Evolutionary conservation across 176 grass and related monocot genomes (phyloP), one percentile per base, ranked within the genome.

Genomic region (Ensete glaucum): DNA sequence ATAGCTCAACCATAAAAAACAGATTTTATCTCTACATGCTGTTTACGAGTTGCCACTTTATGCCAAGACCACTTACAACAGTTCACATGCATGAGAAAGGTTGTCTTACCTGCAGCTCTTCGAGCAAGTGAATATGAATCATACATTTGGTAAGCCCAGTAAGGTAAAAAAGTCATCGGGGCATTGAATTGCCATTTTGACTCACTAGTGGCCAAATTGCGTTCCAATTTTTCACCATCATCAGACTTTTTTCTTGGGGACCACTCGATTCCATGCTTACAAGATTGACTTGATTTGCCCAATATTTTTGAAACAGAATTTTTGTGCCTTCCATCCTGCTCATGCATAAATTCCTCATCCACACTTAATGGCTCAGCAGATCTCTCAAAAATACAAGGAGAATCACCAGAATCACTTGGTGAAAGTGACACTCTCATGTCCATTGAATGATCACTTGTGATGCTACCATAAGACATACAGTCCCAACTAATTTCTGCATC

Each of bases 81-180:
- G 24, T 65, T 9, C 21, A 65, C 63, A 25, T n/a, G 23, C 23
- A 68, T 27, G 69, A 78, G 17, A 15, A 56, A 10, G 9, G 50
- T 43, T 65, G 53, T 14, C 76, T 20, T 93, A 98, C 95, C 90
- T 83, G 90, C 90, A 77, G 78, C 95, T 49, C 78, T 87, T 71
- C 59, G 84, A 78, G 90, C 95, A 75, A 98, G 95, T 64, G 82
- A 74, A 85, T 89, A 93, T 17, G 95, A 85, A 54, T 93, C 95
- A 12, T 91, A 91, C 90, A 98, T 93, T 81, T 98, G 77, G 86
- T 93, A 98, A 80, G 76, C 78, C 95, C 95, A 98, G 58, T 15
- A 82, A 82, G 95, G 95, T 90, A 90, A 92, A 86, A 89, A 98
- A 43, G 95, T 81, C 83, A 98, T 62, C 56, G 90, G 79, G 24